Conservation (phyloP, 192 early-diverging fungal genomes). For the Mortierella claussenii region DNA sequence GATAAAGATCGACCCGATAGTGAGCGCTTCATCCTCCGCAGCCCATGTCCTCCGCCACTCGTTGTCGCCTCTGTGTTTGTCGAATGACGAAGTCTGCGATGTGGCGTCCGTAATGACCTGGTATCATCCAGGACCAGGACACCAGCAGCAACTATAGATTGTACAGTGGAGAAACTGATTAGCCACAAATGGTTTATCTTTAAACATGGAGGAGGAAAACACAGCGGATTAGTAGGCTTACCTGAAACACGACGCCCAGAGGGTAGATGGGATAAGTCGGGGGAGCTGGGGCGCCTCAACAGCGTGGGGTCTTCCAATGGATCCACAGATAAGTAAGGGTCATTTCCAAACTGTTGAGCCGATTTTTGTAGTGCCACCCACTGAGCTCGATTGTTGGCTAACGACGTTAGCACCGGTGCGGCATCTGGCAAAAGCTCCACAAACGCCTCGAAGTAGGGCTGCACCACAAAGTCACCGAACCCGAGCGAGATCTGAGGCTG, state of each 20-base stretch:
- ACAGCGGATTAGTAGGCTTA: too few species aligned
- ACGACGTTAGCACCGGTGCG: conserved; percentile 62
- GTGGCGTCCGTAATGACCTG: conserved; percentile 11
- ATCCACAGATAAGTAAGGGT: conserved; percentile 25
- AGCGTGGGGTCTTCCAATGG: conserved; percentile 9
- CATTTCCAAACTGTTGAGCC: conserved; percentile 16
- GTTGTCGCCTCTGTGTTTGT: conserved; percentile 35
- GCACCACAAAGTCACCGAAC: conserved; percentile 88
- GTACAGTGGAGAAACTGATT: neutral
- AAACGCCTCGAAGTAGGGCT: conserved; percentile 87
- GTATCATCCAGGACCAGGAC: conserved; percentile 45
- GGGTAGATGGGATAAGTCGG: conserved; percentile 1
- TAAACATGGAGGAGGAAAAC: too few species aligned
- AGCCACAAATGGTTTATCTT: neutral
- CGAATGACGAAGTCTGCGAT: conserved; percentile 44
- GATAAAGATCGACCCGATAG: conserved; percentile 23
- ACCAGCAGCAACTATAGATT: conserved; percentile 43
- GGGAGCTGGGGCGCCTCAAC: conserved; percentile 19
- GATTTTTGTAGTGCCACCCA: conserved; percentile 64
- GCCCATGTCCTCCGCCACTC: neutral
- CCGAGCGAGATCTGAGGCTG: conserved; percentile 83
- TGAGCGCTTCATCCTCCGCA: conserved; percentile 21
- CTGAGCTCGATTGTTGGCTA: conserved; percentile 65
- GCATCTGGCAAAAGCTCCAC: conserved; percentile 78
- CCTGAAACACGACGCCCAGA: conserved; percentile 47